Evolutionary conservation across 2,329 filamentous ascomycete genomes (phyloP), one percentile per base, ranked within the genome.

Genomic region (Geoglossum cookeanum): DNA sequence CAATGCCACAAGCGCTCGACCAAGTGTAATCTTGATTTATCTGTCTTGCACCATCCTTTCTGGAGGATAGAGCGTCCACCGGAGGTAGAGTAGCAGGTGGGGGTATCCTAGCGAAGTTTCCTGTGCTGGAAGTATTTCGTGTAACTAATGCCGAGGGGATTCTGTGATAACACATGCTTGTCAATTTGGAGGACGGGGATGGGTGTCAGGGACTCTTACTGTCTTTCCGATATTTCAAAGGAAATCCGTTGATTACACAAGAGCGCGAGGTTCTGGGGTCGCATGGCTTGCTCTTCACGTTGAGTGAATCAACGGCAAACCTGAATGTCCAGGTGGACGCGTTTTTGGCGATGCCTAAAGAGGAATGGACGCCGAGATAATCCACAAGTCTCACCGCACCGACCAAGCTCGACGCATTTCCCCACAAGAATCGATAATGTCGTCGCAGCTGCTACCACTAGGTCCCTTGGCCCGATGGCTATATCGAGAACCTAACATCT

Each of bases 371-470:
- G 39, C 39, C 39, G n/a, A 42, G 39, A 22, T 7, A 7, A 37
- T 37, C 3, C 33, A 37, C 11, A 6, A 37, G 33, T 37, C 33
- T 37, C 11, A 11, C 11, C 33, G 33, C 33, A 37, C 33, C 33
- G 7, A 37, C 11, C 33, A 11, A 11, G 1, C 33, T 7, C 11
- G 33, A 7, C 33, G 33, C 11, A 22, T 37, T 37, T 37, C 6
- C 39, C 17, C 33, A 15, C 47, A 15, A 17, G 11, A 27, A 52
- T 39, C 47, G 37, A 57, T 27, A 58, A 86, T 87, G 84, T 78
- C 84, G 49, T 85, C 84, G 58, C 84, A 87, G 71, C 77, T 88
- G 58, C 76, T 88, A 57, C 84, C 84, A 57, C 73, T 87, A 64
- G 83, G 83, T 85, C 70, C 64, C 71, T 51, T 44, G 22, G 13